A percentile compares a stretch with the other conserved stretches of the same genome.
These are phyloP conservation scores for Danielozyma ontarioensis DNA, from an alignment of 805 yeast genomes.

Conservation along the genomic window DNA sequence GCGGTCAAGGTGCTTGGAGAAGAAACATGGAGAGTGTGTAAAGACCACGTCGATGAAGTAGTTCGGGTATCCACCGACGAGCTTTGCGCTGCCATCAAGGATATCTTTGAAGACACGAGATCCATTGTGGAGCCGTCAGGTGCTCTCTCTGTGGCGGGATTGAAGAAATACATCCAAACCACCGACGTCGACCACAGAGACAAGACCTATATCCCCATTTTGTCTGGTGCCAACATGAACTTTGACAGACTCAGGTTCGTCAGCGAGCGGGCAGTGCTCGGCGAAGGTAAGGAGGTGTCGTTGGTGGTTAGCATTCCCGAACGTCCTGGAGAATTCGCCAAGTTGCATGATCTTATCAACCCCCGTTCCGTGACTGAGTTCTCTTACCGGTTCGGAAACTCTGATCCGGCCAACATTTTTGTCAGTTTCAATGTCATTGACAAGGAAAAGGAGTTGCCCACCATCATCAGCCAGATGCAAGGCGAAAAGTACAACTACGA, in stretches of 20 bases:
- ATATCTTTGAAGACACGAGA: slow-evolving; percentile 92
- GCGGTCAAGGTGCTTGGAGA: slow-evolving; percentile 88
- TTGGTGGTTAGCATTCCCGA: slow-evolving; percentile 89
- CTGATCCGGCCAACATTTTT: slow-evolving; percentile 66
- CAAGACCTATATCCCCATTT: slow-evolving; percentile 73
- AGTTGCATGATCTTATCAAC: slow-evolving; percentile 68
- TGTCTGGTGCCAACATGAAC: slow-evolving; percentile 98
- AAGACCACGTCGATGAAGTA: slow-evolving; percentile 81
- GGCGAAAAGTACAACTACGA: slow-evolving; percentile 55
- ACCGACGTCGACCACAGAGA: slow-evolving; percentile 66
- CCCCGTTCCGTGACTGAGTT: slow-evolving; percentile 95
- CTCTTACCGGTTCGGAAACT: slow-evolving; percentile 69
- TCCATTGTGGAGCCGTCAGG: slow-evolving; percentile 95
- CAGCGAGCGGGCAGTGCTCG: slow-evolving; percentile 95
- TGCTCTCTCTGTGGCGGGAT: slow-evolving; percentile 92
- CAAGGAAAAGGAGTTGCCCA: slow-evolving; percentile 65
- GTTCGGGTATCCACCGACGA: slow-evolving; percentile 86
- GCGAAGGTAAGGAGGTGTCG: slow-evolving; percentile 96
- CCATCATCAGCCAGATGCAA: slow-evolving; percentile 55
- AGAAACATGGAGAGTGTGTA: slow-evolving; percentile 81
- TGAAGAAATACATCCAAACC: slow-evolving; percentile 69
- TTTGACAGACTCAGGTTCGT: slow-evolving; percentile 94
- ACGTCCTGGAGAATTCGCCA: slow-evolving; percentile 81
- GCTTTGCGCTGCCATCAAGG: slow-evolving; percentile 91
- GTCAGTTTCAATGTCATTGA: slow-evolving; percentile 82